phyloP scores from a whole-genome alignment of 768 basidiomycete species.

The Mycena belliarum region DNA sequence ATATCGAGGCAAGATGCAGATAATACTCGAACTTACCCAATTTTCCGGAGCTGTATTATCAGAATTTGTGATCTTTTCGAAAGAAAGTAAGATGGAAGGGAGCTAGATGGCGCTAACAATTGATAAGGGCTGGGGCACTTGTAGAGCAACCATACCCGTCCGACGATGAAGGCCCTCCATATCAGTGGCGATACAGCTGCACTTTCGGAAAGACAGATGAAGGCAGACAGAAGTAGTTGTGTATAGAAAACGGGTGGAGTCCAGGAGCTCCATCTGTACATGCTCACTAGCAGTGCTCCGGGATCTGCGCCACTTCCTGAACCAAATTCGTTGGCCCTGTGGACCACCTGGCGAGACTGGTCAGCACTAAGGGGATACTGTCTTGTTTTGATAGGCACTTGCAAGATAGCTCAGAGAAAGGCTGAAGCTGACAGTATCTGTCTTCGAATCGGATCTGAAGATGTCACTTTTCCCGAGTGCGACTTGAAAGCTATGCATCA shows the following conservation, averaged over 20 bases:
- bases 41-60: slow-evolving; percentile 56
- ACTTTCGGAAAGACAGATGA: slow-evolving; percentile 62
- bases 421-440: slow-evolving; percentile 65
- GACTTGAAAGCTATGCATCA: slow-evolving; percentile 65
- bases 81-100: slow-evolving; percentile 56
- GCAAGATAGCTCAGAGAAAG: slow-evolving; percentile 65
- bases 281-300: slow-evolving; percentile 54
- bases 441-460: slow-evolving; percentile 58
- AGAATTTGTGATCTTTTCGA: slow-evolving; percentile 53
- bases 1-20: not conserved
- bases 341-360: slow-evolving; percentile 46
- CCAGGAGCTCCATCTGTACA: slow-evolving; percentile 66
- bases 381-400: no score
- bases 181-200: slow-evolving; percentile 38
- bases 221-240: slow-evolving; percentile 63
- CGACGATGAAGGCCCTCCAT: slow-evolving; percentile 74
- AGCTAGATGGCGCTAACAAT: slow-evolving; percentile 42
- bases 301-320: slow-evolving; percentile 56
- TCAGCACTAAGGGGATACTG: no score
- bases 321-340: slow-evolving; percentile 62
- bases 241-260: slow-evolving; percentile 64
- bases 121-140: not conserved
- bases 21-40: slow-evolving; percentile 46
- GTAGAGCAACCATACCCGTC: slow-evolving; percentile 52
- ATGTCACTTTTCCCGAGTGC: slow-evolving; percentile 59